phyloP scores from a whole-genome alignment of 306 rosid genomes.

The Senna tora region DNA sequence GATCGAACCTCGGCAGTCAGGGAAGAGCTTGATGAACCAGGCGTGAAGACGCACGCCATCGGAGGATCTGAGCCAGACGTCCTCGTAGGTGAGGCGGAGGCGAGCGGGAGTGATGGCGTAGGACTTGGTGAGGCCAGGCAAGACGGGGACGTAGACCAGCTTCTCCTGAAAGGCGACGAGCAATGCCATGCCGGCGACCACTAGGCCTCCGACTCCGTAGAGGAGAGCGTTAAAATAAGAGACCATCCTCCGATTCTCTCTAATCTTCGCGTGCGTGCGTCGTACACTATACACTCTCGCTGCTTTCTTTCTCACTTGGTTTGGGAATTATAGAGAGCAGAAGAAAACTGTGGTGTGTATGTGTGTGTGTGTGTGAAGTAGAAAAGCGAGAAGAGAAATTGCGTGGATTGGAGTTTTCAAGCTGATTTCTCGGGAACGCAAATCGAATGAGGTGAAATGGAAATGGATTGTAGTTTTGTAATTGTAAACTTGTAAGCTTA shows the following conservation, averaged over 20 bases:
- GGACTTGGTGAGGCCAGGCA: conserved; percentile 89
- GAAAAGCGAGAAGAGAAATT: neutral
- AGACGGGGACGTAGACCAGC: conserved; percentile 88
- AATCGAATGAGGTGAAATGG: neutral
- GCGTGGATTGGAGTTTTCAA: conserved; percentile 10
- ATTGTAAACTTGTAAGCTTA: no score
- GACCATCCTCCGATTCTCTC: conserved; percentile 53
- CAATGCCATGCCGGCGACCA: conserved; percentile 87
- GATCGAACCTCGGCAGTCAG: conserved; percentile 77
- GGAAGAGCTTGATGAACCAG: conserved; percentile 98
- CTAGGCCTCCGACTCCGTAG: conserved; percentile 91
- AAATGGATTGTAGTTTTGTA: neutral
- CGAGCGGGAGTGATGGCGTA: conserved; percentile 83
- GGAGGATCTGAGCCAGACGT: conserved; percentile 83
- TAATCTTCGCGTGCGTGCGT: neutral
- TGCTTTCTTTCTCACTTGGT: neutral
- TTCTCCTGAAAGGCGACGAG: conserved; percentile 92
- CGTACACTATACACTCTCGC: neutral
- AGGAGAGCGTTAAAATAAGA: conserved; percentile 64
- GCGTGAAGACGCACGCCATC: conserved; percentile 96
- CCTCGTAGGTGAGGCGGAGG: conserved; percentile 80
- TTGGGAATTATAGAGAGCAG: neutral
- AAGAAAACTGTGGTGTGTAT: neutral
- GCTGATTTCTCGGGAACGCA: conserved; percentile 35
- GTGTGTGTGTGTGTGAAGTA: neutral